Evolutionary conservation across 139 green algal genomes (phyloP), one percentile per base, ranked within the genome.

Genomic region (Eudorina sp.): DNA sequence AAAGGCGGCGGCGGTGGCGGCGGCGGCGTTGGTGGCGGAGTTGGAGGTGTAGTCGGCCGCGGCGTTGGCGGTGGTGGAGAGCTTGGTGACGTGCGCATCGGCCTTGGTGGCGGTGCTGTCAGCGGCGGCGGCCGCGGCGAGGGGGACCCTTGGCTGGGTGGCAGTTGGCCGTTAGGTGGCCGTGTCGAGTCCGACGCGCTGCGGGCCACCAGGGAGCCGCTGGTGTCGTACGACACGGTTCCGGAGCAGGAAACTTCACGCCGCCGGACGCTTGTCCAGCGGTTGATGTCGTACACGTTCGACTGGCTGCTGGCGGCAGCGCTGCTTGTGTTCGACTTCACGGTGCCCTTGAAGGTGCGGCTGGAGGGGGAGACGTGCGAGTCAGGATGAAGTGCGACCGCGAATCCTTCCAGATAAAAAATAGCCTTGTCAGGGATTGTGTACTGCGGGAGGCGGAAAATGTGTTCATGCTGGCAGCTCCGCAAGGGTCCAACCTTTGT

Each of bases 301-400:
- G 80, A 86, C 60, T 86, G 80, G 80, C 43, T 86, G 80, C 60
- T 76, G 41, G 41, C 43, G 58, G 60, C 60, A 60, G 58, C 11
- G n/a, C n/a, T 86, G 41, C 62, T 86, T 0, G 60, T 43, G 19
- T 9, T 86, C 1, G n/a, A 23, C 80, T 77, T 86, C 29, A 62
- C 60, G 31, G 80, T 86, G n/a, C 80, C 80, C 29, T 13, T 76
- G 6, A 62, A 64, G 80, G 80, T 86, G 38, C 11, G 68, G 36
- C 16, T 51, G 36, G 13, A 21, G n/a, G 7, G 43, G 64, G 31
- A 43, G 11, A 43, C 13, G 19, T 45, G 64, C 6, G 43, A 43
- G n/a, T n/a, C n/a, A n/a, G n/a, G n/a, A n/a, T n/a, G n/a, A n/a
- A n/a, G n/a, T n/a, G n/a, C n/a, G n/a, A n/a, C n/a, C n/a, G n/a